These are phyloP conservation scores for Aegilops longissima DNA, from an alignment of 176 grass and related monocot genomes.

Conservation along the genomic window DNA sequence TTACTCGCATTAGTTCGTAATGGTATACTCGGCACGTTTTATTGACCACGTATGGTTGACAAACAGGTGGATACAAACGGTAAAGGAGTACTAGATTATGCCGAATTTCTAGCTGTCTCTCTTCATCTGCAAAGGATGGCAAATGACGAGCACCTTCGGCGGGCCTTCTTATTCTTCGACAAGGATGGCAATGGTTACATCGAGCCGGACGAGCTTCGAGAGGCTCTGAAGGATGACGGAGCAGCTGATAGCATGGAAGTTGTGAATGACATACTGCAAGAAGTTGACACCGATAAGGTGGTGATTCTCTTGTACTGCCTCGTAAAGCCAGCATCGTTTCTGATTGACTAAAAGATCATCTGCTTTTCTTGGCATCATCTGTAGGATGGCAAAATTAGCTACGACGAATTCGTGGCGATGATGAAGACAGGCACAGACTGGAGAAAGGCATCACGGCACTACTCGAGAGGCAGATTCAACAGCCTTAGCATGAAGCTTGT, in stretches of 20 bases:
- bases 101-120: slow-evolving; percentile 92
- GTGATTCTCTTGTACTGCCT: background rate
- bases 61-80: slow-evolving; percentile 94
- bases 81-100: slow-evolving; percentile 82
- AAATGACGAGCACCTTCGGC: slow-evolving; percentile 88
- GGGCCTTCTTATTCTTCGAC: slow-evolving; percentile 92
- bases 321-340: background rate
- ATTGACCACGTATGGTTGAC: slow-evolving; percentile 24
- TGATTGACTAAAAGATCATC: slow-evolving; percentile 8
- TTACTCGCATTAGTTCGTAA: background rate
- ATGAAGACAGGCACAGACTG: slow-evolving; percentile 99
- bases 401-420: slow-evolving; percentile 99
- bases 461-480: slow-evolving; percentile 99
- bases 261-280: slow-evolving; percentile 91
- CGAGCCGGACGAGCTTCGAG: slow-evolving; percentile 82
- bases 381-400: slow-evolving; percentile 97
- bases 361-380: slow-evolving; percentile 17
- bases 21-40: background rate
- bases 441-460: slow-evolving; percentile 97
- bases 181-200: slow-evolving; percentile 96
- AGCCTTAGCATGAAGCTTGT: slow-evolving; percentile 97
- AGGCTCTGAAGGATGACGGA: slow-evolving; percentile 80
- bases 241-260: slow-evolving; percentile 83
- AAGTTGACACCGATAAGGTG: slow-evolving; percentile 99
- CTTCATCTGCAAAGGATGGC: slow-evolving; percentile 99